Percentiles rank a stretch among this genome's conserved stretches.
Evolutionary conservation across 75 land plant genomes (phyloP).

Genomic region (Picea sitchensis): DNA sequence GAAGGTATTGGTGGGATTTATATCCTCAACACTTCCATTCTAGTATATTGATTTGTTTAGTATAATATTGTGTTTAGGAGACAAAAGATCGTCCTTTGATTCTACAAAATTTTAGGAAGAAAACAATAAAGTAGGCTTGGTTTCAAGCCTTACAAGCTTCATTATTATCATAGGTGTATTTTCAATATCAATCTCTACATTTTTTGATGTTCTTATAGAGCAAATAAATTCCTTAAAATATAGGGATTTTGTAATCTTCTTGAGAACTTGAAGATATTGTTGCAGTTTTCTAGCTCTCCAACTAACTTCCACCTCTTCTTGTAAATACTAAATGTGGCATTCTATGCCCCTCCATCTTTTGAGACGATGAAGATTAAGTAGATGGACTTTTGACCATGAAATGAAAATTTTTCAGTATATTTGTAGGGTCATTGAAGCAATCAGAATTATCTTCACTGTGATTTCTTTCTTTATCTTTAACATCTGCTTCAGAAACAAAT

Average conservation of each 20-base stretch:
- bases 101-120: background rate
- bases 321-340: background rate
- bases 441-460: background rate
- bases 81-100: background rate
- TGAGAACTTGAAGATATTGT: background rate
- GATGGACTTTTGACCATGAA: too few species aligned
- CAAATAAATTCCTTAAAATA: background rate
- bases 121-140: background rate
- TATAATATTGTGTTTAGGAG: background rate
- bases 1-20: background rate
- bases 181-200: too few species aligned
- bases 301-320: background rate
- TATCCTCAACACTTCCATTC: background rate
- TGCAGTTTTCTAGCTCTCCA: background rate
- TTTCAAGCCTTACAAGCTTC: background rate
- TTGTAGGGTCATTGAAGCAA: background rate
- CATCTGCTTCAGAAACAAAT: background rate
- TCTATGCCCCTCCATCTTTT: background rate
- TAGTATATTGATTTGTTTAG: background rate
- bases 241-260: background rate
- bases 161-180: too few species aligned
- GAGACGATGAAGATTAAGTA: background rate
- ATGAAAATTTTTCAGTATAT: background rate
- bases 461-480: background rate
- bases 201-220: too few species aligned